Base-by-base conservation (phyloP, 495 filamentous ascomycete genomes). In the Penicillium waksmanii region DNA sequence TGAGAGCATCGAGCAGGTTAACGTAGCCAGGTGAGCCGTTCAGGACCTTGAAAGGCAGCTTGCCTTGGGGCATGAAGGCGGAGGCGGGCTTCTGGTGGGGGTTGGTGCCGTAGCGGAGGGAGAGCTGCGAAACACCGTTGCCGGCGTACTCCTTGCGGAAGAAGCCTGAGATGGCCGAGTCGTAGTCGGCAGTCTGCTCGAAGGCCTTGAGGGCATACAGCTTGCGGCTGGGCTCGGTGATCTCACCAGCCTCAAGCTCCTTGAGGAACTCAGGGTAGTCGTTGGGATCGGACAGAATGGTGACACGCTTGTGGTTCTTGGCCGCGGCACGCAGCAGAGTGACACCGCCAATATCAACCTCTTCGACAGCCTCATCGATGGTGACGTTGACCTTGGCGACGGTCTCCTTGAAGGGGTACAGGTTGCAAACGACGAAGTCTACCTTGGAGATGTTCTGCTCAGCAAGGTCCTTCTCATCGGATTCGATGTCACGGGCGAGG, bases 391-490 rank as follows among this genome's bases (percentile, higher is more conserved):
- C 86, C 81, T 97, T 96, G 57, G 93, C 89, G 57, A 98, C 85
- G 48, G 96, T 97, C 69, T 97, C 92, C 82, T 97, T 96, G 85
- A 98, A 98, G 12, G 93, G 93, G 74, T 97, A 98, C 23, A 98
- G 82, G 79, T 98, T 98, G 88, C 95, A 98, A 68, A 98, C 89
- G 59, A 98, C 93, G 69, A 89, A 98, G 84, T 98, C 93, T 47
- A 98, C 92, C 81, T 97, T 98, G 77, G 89, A 81, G 69, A 98
- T 98, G 77, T 92, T 96, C 80, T 97, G 92, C 73, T 95, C 90
- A 38, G 94, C 92, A 36, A 98, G 88, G 71, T 98, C 95, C 77
- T 96, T 92, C 80, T 96, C 90, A 74, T 98, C 95, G 31, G 92
- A 91, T 54, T 87, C 90, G 53, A 96, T 87, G 72, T 97, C 86